phyloP scores from a whole-genome alignment of 192 early-diverging fungal genomes.

The Jimgerdemannia flammicorona region DNA sequence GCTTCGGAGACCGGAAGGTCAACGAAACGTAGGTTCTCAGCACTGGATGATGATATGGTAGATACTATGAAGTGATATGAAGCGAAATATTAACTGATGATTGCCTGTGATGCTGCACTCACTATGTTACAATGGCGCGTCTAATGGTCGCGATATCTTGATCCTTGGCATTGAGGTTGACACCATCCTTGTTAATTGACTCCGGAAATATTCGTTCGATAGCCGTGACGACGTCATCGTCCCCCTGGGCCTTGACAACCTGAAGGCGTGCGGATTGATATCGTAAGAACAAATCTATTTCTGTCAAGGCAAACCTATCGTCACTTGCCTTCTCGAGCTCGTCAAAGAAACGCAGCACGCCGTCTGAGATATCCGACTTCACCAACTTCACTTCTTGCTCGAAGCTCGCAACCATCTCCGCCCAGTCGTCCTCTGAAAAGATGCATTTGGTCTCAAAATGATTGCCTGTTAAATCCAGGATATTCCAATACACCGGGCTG shows the following conservation, averaged over 20 bases:
- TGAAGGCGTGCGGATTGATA: too few species aligned
- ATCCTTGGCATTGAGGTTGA: constrained; percentile 15
- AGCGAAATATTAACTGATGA: too few species aligned
- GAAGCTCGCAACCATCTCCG: constrained; percentile 16
- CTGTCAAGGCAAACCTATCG: constrained; percentile 5
- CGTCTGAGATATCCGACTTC: constrained; percentile 11
- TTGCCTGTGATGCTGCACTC: constrained; percentile 1
- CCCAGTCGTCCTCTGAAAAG: constrained; percentile 15
- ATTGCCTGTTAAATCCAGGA: constrained; percentile 18
- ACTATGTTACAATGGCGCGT: constrained; percentile 17
- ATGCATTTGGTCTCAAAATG: constrained; percentile 11
- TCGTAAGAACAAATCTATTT: too few species aligned
- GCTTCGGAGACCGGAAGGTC: constrained; percentile 16
- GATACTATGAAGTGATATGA: not conserved
- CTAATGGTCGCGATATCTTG: constrained; percentile 13
- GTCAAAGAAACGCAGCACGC: constrained; percentile 17
- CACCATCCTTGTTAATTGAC: constrained; percentile 9
- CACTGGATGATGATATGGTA: constrained; percentile 4
- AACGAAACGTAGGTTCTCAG: constrained; percentile 12
- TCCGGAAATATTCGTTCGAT: constrained; percentile 17
- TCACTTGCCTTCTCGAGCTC: constrained; percentile 24
- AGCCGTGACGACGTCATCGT: constrained; percentile 14
- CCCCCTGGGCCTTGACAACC: not conserved
- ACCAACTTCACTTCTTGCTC: constrained; percentile 19
- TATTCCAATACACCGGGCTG: constrained; percentile 23